Evolutionary conservation across 495 filamentous ascomycete species (phyloP), one percentile per base, ranked within the genome.

Genomic region (Stereocaulon alpinum): DNA sequence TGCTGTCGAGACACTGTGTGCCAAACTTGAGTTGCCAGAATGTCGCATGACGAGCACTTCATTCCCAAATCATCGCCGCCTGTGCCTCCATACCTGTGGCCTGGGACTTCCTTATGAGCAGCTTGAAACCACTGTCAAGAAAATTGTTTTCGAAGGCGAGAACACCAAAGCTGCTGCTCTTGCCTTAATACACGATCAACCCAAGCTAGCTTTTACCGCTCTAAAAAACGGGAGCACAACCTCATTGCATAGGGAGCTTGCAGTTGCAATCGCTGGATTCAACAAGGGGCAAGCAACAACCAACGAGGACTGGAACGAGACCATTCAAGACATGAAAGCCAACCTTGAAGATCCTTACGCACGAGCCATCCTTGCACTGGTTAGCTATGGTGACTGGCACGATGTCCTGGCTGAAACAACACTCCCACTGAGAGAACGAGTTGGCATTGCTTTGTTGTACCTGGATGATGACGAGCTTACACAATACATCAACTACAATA

Each of bases 321-420:
- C 76, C 7, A 75, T 80, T 54, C 71, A 75, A 0, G 82, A 83
- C 61, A 85, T 89, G 67, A 79, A 80, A 29, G 80, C 80, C 44
- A 80, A 85, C 59, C 76, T 86, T 14, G 77, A 79, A 0, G 93
- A 98, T 64, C 89, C 91, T 0, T 96, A 95, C 66, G 80, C 93
- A 11, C 84, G 91, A 53, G 91, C 91, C 0, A 67, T 98, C 56
- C 86, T 95, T n/a, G 85, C 88, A n/a, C 84, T 90, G 55, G 89
- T 96, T 53, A 85, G 88, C 52, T 90, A 86, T 24, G 89, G 89
- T 9, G 82, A 94, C 68, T 97, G 93, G 93, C 75, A 81, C 30
- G 81, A 82, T 12, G 89, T 97, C 22, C 81, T 88, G 57, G 80
- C 88, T 53, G 91, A 96, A 68, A 76, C 77, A 4, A 89, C 89